Evolutionary conservation across 2,329 filamentous ascomycete species (phyloP).

Genomic region (Pezicula rhizophila): DNA sequence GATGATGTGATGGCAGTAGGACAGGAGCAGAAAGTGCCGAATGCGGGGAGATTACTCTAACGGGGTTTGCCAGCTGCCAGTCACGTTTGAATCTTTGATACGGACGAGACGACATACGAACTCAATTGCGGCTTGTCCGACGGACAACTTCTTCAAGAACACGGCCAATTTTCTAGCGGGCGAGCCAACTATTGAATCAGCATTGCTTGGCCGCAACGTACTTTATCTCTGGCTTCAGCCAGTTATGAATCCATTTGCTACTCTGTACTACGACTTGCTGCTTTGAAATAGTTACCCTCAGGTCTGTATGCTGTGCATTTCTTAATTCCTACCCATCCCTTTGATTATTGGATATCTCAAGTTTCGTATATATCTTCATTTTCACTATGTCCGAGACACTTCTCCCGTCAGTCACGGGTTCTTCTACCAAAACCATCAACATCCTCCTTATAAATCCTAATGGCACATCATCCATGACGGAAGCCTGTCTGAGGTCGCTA

Average conservation of each 20-base stretch:
- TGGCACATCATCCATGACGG: conserved; percentile 40
- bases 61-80: neutral
- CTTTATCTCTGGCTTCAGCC: neutral
- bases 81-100: too few relatives aligned
- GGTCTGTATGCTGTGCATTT: neutral
- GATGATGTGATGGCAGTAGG: neutral
- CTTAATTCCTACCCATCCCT: neutral
- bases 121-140: too few relatives aligned
- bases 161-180: neutral
- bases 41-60: neutral
- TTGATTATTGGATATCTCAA: neutral
- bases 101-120: too few relatives aligned
- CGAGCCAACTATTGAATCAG: neutral
- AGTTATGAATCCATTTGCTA: neutral
- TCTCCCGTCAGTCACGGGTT: conserved; percentile 21
- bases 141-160: too few relatives aligned
- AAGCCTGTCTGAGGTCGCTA: conserved; percentile 38
- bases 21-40: neutral
- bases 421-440: conserved; percentile 23
- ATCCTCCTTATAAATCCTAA: conserved; percentile 45
- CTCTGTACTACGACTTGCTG: neutral
- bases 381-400: conserved; percentile 3
- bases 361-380: neutral
- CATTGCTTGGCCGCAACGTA: neutral
- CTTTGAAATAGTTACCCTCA: neutral